Evolutionary conservation across 2,329 filamentous ascomycete species (phyloP), one percentile per base, ranked within the genome.

Genomic region (Penicillium sp.): DNA sequence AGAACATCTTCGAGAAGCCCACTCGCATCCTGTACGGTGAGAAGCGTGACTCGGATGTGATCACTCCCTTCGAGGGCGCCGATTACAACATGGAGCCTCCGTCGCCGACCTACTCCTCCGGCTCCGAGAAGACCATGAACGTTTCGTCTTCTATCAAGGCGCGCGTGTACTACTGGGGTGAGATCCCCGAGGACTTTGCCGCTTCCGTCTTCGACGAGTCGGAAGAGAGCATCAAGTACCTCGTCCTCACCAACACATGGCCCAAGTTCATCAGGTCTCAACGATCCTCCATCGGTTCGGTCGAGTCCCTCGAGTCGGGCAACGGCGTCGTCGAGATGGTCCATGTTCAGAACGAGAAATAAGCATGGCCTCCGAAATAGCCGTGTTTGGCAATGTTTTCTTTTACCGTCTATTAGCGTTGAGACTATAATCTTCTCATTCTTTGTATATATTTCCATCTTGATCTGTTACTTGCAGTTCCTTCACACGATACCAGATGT

Each of bases 181-280:
- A 67, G 5, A 61, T 74, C 16, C 70, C 82, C 0, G 67, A 69
- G 0, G 68, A 54, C 0, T 87, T 87, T 49, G 70, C 76, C 44
- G 66, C 71, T 4, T 63, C 63, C 0, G 74, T 87, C 2, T 87
- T 88, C 60, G 82, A 86, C 59, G 74, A 71, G 4, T 81, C 83
- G 0, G 78, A 84, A 62, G 68, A 69, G n/a, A 79, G 78, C 58
- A 81, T 88, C 69, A 86, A 85, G 67, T 84, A 87, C 53, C 75
- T 87, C 5, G 84, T 88, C 2, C 71, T 87, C 52, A 86, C 83
- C 13, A 87, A 87, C 63, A 88, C 85, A 0, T 88, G 85, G 85
- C 79, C 70, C 28, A 73, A 73, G 57, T 74, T 72, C 46, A 63
- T 72, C 35, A 46, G 44, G 38, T 31, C 36, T 25, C 43, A 38